Percentiles rank a stretch among this genome's conserved stretches.
Evolutionary conservation across 2,329 filamentous ascomycete genomes (phyloP).

Genomic region (Fusarium sp.): DNA sequence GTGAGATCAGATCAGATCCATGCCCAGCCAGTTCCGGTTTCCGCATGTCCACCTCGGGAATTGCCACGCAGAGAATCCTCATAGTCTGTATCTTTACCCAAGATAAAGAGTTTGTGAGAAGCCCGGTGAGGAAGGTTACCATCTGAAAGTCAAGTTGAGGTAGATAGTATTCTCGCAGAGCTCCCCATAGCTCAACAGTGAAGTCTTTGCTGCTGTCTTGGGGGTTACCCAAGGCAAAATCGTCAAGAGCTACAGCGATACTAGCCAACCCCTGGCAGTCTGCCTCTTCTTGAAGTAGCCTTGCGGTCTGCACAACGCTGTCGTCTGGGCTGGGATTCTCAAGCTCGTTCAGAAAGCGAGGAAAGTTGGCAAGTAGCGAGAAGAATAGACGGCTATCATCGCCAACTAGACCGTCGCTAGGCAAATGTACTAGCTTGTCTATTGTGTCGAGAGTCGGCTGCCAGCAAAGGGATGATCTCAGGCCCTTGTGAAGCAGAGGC

Average conservation of each 20-base stretch:
- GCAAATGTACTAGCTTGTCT: slow-evolving; percentile 79
- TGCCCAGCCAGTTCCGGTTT: slow-evolving; percentile 89
- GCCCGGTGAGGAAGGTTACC: slow-evolving; percentile 88
- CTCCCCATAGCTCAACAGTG: slow-evolving; percentile 74
- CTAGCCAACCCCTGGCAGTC: slow-evolving; percentile 74
- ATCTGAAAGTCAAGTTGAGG: slow-evolving; percentile 84
- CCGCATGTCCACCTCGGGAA: slow-evolving; percentile 92
- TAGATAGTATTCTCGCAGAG: slow-evolving; percentile 80
- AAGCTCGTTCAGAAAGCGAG: slow-evolving; percentile 81
- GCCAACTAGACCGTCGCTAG: slow-evolving; percentile 82
- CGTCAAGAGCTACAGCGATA: slow-evolving; percentile 74
- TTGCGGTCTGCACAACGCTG: slow-evolving; percentile 69
- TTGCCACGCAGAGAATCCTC: slow-evolving; percentile 83
- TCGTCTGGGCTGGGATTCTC: slow-evolving; percentile 69
- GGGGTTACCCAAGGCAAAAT: slow-evolving; percentile 74
- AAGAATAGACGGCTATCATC: slow-evolving; percentile 85
- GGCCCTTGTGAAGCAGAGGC: slow-evolving; percentile 86
- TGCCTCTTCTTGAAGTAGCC: slow-evolving; percentile 75
- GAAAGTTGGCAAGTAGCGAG: slow-evolving; percentile 89
- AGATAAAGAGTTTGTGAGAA: slow-evolving; percentile 85
- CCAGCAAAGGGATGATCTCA: slow-evolving; percentile 85
- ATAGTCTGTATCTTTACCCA: slow-evolving; percentile 96
- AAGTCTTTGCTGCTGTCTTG: slow-evolving; percentile 78
- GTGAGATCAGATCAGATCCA: slow-evolving; percentile 94
- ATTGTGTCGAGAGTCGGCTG: slow-evolving; percentile 80